phyloP scores from a whole-genome alignment of 2,329 filamentous ascomycete species.

The Trichoderma breve region DNA sequence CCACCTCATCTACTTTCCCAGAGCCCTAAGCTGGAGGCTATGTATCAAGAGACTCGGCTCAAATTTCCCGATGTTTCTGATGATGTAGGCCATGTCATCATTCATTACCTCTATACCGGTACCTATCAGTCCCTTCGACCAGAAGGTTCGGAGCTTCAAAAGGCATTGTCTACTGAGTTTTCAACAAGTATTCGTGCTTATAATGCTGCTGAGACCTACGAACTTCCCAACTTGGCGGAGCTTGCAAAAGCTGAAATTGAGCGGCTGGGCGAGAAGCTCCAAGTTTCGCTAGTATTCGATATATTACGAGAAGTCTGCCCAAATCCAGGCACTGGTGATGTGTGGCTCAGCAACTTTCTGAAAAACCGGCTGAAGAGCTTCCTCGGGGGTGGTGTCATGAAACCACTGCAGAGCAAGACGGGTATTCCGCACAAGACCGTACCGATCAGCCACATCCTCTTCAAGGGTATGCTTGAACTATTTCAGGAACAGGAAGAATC shows the following conservation, averaged over 20 bases:
- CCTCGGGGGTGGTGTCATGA: neutral
- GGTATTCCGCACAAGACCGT: neutral
- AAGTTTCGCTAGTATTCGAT: neutral
- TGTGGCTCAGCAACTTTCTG: neutral
- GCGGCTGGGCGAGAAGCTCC: neutral
- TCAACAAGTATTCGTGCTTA: neutral
- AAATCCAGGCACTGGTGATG: neutral
- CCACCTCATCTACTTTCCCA: neutral
- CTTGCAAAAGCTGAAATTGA: neutral
- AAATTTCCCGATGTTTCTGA: neutral
- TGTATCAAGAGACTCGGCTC: neutral
- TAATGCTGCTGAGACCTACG: neutral
- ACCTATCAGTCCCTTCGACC: neutral
- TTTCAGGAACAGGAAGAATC: neutral
- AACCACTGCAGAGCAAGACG: neutral
- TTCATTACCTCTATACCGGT: neutral
- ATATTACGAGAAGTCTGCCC: neutral
- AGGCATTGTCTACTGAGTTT: neutral
- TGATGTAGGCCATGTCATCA: neutral
- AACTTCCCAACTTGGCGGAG: neutral
- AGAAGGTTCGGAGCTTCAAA: neutral
- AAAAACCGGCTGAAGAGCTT: neutral
- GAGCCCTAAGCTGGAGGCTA: neutral
- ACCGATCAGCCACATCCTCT: neutral
- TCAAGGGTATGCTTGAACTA: neutral